Base-by-base conservation (phyloP, 2,329 filamentous ascomycete genomes). In the Sclerotinia trifoliorum region DNA sequence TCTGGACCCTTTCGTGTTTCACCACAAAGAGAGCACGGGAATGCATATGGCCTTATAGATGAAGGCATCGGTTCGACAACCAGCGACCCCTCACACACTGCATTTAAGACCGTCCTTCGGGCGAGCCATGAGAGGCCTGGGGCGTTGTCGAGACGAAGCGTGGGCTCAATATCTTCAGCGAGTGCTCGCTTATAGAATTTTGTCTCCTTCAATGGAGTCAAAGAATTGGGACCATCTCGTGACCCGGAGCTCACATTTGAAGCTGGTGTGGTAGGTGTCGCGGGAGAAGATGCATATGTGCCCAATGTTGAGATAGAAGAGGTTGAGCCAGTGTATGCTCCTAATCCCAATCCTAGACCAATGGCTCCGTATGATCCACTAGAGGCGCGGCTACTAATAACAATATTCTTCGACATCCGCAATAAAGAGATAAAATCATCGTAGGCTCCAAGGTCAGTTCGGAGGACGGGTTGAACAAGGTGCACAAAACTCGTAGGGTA, bases 101-200 rank as follows among this genome's bases (percentile, higher is more conserved):
- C 89, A 70, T 86, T 90, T 49, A 97, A 80, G 6, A 98, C 93
- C 7, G 90, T 91, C 68, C 95, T 89, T 57, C 94, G 90, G 61
- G 92, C 93, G 58, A 99, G 85, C 93, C 95, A 99, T 0, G 93
- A 97, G 39, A 99, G 86, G 0, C 94, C 92, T 0, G 95, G 95
- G 0, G 95, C 94, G 2, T 88, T 85, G 78, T 99, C 95, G 4
- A 99, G 85, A 54, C 95, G 89, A 13, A 99, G 82, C 0, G 95
- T 97, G 0, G 95, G 95, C 77, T 99, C 95, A 68, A 99, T 92
- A 76, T 99, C 95, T 78, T 99, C 95, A 26, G 87, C 85, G 35
- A 98, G 80, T 7, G 89, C 89, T 58, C 95, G 89, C 81, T 98
- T 98, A 81, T 94, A 99, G 77, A 98, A 99, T 72, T 91, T 92